Conservation (phyloP, 1,139 yeast species). For the Yamadazyma blattariae region DNA sequence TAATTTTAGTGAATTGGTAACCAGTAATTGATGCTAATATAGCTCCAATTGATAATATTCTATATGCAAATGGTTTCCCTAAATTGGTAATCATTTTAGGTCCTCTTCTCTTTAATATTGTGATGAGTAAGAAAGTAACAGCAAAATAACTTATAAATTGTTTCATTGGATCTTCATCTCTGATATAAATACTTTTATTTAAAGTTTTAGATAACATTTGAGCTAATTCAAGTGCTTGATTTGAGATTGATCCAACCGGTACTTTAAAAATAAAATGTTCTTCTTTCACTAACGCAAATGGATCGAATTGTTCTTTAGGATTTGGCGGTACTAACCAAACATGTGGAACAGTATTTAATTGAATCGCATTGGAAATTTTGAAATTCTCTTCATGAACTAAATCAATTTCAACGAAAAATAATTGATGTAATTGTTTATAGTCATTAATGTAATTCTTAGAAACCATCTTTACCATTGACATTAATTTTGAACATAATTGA, state of each 20-base stretch:
- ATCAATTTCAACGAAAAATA: slow-evolving; percentile 53
- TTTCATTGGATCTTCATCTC: slow-evolving; percentile 36
- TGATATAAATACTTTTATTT: slow-evolving; percentile 39
- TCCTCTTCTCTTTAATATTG: slow-evolving; percentile 49
- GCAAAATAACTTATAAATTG: slow-evolving; percentile 47
- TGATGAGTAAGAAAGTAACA: slow-evolving; percentile 42
- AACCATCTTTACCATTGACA: slow-evolving; percentile 8
- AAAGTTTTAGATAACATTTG: slow-evolving; percentile 47
- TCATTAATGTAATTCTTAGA: slow-evolving; percentile 44
- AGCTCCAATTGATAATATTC: slow-evolving; percentile 35
- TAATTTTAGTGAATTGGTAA: slow-evolving; percentile 57
- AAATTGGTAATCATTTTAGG: slow-evolving; percentile 32
- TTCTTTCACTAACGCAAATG: slow-evolving; percentile 25
- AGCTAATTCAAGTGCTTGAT: slow-evolving; percentile 49
- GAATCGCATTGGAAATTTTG: slow-evolving; percentile 34
- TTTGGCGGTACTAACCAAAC: slow-evolving; percentile 63
- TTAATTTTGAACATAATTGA: slow-evolving; percentile 20
- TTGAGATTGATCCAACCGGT: slow-evolving; percentile 23
- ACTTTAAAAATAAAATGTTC: slow-evolving; percentile 31
- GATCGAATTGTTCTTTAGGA: slow-evolving; percentile 18
- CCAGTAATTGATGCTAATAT: slow-evolving; percentile 55
- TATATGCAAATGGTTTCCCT: slow-evolving; percentile 31
- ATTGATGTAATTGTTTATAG: slow-evolving; percentile 32
- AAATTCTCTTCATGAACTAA: slow-evolving; percentile 38
- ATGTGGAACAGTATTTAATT: slow-evolving; percentile 55